Conservation (phyloP, 208 protist species). For the Leishmania braziliensis region DNA sequence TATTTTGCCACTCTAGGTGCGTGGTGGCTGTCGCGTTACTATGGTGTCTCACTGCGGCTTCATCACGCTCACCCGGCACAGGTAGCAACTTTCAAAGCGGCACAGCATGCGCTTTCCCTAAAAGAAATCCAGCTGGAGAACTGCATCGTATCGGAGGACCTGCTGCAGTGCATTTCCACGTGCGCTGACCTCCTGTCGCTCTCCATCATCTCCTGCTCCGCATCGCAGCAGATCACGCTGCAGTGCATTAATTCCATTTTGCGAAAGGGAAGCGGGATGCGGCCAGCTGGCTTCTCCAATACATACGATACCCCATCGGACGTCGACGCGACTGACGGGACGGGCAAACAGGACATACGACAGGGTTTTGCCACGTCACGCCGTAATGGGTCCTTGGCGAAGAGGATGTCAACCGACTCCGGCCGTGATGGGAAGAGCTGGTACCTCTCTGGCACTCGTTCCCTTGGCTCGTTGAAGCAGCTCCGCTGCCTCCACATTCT, state of each 20-base stretch:
- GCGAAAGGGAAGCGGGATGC: slow-evolving; percentile 31
- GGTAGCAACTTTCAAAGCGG: slow-evolving; percentile 48
- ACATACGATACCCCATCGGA: not conserved
- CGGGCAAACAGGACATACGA: not conserved
- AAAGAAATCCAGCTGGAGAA: slow-evolving; percentile 49
- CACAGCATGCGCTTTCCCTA: slow-evolving; percentile 43
- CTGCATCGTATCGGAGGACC: slow-evolving; percentile 55
- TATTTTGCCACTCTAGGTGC: slow-evolving; percentile 32
- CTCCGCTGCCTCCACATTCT: slow-evolving; percentile 69
- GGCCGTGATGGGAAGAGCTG: slow-evolving; percentile 37
- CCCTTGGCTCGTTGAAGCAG: slow-evolving; percentile 51
- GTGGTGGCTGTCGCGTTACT: slow-evolving; percentile 84
- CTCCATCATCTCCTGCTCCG: slow-evolving; percentile 48
- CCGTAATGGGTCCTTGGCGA: too few species aligned
- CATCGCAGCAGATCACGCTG: slow-evolving; percentile 56
- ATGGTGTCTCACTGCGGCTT: slow-evolving; percentile 58
- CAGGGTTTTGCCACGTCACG: not conserved
- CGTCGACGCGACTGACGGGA: not conserved
- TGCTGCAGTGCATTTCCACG: slow-evolving; percentile 73
- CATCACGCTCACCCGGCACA: slow-evolving; percentile 55
- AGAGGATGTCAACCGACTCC: not conserved
- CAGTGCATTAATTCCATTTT: slow-evolving; percentile 76
- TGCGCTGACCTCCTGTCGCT: slow-evolving; percentile 55
- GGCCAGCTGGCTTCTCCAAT: slow-evolving; percentile 8
- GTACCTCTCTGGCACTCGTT: slow-evolving; percentile 68